Conservation (phyloP, 352 stramenopile genomes). For the Saprolegnia diclina region DNA sequence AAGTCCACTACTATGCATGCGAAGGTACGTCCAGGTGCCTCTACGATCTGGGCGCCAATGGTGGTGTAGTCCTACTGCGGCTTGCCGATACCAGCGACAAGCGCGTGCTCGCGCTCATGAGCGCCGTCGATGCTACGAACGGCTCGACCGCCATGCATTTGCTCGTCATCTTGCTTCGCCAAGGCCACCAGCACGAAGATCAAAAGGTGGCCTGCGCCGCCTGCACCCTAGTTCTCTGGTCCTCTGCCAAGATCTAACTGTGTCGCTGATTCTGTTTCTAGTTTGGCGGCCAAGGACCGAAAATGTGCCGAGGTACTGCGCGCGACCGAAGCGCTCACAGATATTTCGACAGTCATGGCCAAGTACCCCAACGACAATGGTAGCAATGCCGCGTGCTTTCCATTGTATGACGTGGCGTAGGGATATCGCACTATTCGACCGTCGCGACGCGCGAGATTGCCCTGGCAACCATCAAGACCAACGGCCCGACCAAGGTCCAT, state of each 20-base stretch:
- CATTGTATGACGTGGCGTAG: not conserved
- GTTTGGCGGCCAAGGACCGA: slow-evolving; percentile 50
- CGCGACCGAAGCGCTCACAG: slow-evolving; percentile 49
- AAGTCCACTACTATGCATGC: slow-evolving; percentile 79
- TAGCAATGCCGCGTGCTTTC: not conserved
- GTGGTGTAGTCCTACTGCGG: slow-evolving; percentile 49
- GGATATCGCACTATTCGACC: slow-evolving; percentile 17
- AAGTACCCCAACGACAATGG: slow-evolving; percentile 53
- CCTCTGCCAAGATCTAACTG: slow-evolving; percentile 14
- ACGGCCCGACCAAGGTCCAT: slow-evolving; percentile 10
- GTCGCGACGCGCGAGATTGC: slow-evolving; percentile 23
- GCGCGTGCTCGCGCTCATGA: slow-evolving; percentile 48
- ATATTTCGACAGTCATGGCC: slow-evolving; percentile 71
- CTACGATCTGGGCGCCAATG: not conserved
- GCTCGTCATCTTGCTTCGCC: slow-evolving; percentile 61
- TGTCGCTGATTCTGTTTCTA: slow-evolving; percentile 11
- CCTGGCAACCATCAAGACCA: slow-evolving; percentile 16
- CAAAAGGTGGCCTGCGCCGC: slow-evolving; percentile 75
- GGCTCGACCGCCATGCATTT: slow-evolving; percentile 59
- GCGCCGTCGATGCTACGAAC: slow-evolving; percentile 33
- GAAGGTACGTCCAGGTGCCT: slow-evolving; percentile 38
- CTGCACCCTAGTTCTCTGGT: slow-evolving; percentile 70
- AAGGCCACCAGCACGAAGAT: slow-evolving; percentile 67
- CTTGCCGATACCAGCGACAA: slow-evolving; percentile 63
- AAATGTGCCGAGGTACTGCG: slow-evolving; percentile 47